A percentile compares a stretch with the other conserved stretches of the same genome.
These are phyloP conservation scores for Cavenderia fasciculata DNA, from an alignment of 78 protist genomes.

Conservation along the genomic window DNA sequence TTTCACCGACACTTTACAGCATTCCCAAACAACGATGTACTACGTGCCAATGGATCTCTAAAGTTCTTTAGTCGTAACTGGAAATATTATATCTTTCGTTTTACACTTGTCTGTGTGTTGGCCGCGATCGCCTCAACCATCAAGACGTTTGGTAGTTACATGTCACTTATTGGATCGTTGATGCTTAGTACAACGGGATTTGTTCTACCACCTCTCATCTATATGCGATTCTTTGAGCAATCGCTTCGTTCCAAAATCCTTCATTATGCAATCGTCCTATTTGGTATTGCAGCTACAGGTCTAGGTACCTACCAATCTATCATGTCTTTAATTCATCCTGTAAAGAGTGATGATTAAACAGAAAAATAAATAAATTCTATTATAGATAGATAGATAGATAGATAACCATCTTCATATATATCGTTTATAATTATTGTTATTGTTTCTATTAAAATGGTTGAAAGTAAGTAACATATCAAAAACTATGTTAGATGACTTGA, in stretches of 20 bases:
- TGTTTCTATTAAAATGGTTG: no score
- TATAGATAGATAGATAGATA: no score
- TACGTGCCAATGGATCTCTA: background rate
- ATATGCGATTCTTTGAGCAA: conserved; percentile 4
- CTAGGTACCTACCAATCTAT: conserved; percentile 14
- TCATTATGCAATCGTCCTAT: background rate
- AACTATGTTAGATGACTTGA: no score
- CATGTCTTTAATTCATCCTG: no score
- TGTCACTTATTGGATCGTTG: conserved; percentile 30
- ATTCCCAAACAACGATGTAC: background rate
- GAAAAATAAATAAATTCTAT: no score
- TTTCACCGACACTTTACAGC: conserved; percentile 16
- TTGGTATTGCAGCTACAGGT: conserved; percentile 24
- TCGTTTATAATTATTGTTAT: no score
- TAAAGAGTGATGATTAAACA: no score
- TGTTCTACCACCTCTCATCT: conserved; percentile 15
- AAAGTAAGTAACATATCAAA: no score
- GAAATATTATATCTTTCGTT: conserved; percentile 8
- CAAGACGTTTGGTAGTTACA: background rate
- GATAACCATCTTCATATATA: no score
- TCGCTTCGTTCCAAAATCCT: background rate
- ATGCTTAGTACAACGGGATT: conserved; percentile 31
- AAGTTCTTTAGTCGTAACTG: conserved; percentile 10
- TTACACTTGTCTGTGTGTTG: background rate
- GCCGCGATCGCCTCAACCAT: conserved; percentile 12